A percentile compares a stretch with the other conserved stretches of the same genome.
phyloP scores from a whole-genome alignment of 2,329 filamentous ascomycete genomes.

The Pyricularia pennisetigena region DNA sequence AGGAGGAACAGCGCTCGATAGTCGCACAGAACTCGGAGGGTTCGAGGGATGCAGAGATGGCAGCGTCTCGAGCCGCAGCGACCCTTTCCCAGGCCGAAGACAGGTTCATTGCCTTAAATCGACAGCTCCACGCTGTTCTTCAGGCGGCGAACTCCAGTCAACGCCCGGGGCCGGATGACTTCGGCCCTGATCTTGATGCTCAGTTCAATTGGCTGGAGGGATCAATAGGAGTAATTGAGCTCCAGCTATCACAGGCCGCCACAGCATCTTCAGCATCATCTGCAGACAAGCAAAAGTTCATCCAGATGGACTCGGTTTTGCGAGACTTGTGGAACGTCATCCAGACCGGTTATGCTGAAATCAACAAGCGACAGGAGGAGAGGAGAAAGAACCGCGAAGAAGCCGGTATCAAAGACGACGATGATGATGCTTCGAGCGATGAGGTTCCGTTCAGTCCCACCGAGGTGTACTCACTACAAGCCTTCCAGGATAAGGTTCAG shows the following conservation, averaged over 20 bases:
- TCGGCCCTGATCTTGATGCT: constrained; percentile 48
- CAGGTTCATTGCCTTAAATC: constrained; percentile 53
- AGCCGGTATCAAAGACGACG: constrained; percentile 47
- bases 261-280: constrained; percentile 20
- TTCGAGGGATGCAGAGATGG: constrained; percentile 13
- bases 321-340: constrained; percentile 49
- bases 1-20: constrained; percentile 41
- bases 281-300: constrained; percentile 28
- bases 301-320: constrained; percentile 47
- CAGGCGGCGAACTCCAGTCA: constrained; percentile 35
- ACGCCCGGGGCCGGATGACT: constrained; percentile 46
- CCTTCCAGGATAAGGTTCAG: constrained; percentile 71
- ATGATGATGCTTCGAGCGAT: constrained; percentile 52
- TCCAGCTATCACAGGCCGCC: constrained; percentile 27
- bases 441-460: constrained; percentile 42
- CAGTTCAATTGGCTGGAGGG: constrained; percentile 63
- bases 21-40: constrained; percentile 9
- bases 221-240: constrained; percentile 40
- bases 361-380: constrained; percentile 42
- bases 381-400: constrained; percentile 41
- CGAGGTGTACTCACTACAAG: constrained; percentile 61
- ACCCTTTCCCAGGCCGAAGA: constrained; percentile 34
- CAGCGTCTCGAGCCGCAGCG: constrained; percentile 11
- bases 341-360: constrained; percentile 42
- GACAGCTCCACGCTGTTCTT: constrained; percentile 51